Base-by-base conservation (phyloP, 768 basidiomycete species). In the Lactarius evosmus region DNA sequence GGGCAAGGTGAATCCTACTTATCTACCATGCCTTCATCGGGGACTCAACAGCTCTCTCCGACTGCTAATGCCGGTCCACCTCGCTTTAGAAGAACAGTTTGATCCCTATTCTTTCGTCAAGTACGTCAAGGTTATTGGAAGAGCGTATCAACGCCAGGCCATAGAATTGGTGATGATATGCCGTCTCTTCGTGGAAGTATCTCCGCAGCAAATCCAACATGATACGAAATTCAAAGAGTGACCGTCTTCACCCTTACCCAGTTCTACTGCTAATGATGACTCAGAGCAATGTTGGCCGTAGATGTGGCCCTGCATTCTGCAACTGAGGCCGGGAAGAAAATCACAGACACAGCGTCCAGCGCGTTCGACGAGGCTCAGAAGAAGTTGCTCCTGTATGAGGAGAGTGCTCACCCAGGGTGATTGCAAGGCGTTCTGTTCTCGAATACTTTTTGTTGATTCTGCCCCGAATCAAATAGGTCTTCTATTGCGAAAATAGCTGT, bases 61-160 rank as follows among this genome's bases (percentile, higher is more conserved):
- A 49, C 34, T 30, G 1, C n/a, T 17, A 62, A 63, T 63, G 62
- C 22, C 14, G 1, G 41, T 46, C 32, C 62, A 41, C 2, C 11
- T 52, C 30, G 38, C 17, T 27, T 4, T 32, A 41, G 49, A 32
- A 57, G 56, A 63, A 33, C 40, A 36, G 14, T 36, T 63, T 33
- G 56, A 58, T 33, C 32, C 40, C 32, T 19, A 50, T 29, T 53
- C 38, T 22, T 41, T 61, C 32, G 11, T 19, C 22, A 46, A 19
- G 22, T 61, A 61, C 41, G 16, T 61, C 41, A 55, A 46, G 30
- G 22, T 22, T 25, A 53, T 14, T 1, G 59, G 51, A 12, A 52
- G 59, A 25, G 59, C 38, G n/a, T 61, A 61, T 19, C 60, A 61
- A 27, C 40, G 60, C 29, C 60, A 61, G 33, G 60, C 60, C 22